Evolutionary conservation across 768 basidiomycete genomes (phyloP), one percentile per base, ranked within the genome.

Genomic region (Tricholoma furcatifolium): DNA sequence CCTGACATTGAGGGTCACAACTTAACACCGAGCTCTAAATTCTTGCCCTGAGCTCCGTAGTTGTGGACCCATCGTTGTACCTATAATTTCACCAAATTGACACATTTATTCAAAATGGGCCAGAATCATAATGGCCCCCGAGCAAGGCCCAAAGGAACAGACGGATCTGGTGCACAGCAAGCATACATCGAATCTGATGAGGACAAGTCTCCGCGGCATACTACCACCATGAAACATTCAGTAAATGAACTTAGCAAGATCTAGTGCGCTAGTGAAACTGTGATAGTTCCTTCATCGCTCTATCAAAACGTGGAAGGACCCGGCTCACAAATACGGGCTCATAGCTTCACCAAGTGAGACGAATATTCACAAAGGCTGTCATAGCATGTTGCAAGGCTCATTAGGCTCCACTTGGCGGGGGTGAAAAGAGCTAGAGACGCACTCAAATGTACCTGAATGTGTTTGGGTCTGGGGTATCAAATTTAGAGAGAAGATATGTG

Each of bases 401-500:
- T 27, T 38, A 23, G 31, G 46, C 50, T 55, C 49, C 60, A 56
- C 18, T 24, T 27, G 17, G 32, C 31, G 21, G 39, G 48, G 27
- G 27, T 47, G 39, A 50, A 40, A 43, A 8, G 38, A 43, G 38
- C 47, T 12, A 35, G 54, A 53, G 57, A 54, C 57, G 43, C 20
- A 23, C 47, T 20, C 35, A 36, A 21, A 47, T 27, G 52, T 44
- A 50, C 42, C 51, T 50, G 51, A n/a, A 14, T 21, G 17, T 40
- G 20, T 31, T 32, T 15, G 41, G 17, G 51, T 12, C 47, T 48
- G 43, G 36, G 27, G 43, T 39, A 57, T 60, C 61, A 54, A 57
- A 50, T 51, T 53, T 55, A 53, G 51, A 43, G 51, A 54, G 47
- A 50, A 51, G 32, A 31, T 55, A 50, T 44, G 34, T 40, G 38